These are phyloP conservation scores for Thelonectria olida DNA, from an alignment of 2,329 filamentous ascomycete species.

Conservation along the genomic window DNA sequence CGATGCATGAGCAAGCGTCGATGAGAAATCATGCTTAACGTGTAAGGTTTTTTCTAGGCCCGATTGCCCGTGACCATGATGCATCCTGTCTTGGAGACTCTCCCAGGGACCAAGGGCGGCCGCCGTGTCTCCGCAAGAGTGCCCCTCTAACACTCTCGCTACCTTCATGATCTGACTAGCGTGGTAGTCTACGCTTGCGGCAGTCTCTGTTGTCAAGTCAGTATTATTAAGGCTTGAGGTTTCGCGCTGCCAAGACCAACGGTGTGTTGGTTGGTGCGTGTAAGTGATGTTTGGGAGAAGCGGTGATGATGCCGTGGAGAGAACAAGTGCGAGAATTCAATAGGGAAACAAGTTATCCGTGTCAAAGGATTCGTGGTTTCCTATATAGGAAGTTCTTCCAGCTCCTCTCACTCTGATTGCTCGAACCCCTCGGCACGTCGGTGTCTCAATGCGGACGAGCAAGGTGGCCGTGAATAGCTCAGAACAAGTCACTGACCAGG, in stretches of 20 bases:
- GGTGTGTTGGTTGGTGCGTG: neutral
- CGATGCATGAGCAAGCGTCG: constrained; percentile 9
- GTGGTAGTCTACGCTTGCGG: neutral
- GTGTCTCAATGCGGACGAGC: neutral
- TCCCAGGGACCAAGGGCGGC: neutral
- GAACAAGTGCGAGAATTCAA: too few relatives aligned
- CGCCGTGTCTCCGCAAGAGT: neutral
- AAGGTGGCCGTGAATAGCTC: neutral
- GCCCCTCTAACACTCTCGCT: too few relatives aligned
- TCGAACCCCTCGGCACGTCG: neutral
- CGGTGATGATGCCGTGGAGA: too few relatives aligned
- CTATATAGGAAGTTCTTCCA: neutral
- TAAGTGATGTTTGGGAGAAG: too few relatives aligned
- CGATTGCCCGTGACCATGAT: neutral
- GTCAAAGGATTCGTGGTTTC: neutral
- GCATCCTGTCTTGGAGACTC: neutral
- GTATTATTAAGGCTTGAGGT: neutral
- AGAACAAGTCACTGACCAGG: neutral
- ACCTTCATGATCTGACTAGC: neutral
- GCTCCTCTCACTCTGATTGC: neutral
- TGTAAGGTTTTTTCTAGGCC: constrained; percentile 6
- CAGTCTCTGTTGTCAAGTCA: neutral
- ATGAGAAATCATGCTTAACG: constrained; percentile 21
- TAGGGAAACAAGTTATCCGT: neutral
- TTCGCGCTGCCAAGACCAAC: neutral